Percentiles rank a stretch among this genome's conserved stretches.
Conservation (phyloP, 768 basidiomycete genomes). For the Infundibulicybe gibba region DNA sequence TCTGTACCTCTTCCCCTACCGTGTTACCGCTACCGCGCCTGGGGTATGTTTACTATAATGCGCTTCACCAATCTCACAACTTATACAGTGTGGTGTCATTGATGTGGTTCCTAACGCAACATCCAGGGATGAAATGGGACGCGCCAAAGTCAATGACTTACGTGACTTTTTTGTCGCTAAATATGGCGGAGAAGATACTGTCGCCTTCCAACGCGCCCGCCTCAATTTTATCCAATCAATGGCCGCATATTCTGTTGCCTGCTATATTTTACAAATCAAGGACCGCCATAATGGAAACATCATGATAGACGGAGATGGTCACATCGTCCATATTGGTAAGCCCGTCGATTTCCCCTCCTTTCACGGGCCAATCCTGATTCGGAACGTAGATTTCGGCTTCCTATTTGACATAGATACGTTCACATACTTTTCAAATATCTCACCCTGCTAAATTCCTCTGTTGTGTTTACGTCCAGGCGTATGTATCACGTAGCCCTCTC, state of each 20-base stretch:
- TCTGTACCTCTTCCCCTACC: constrained; percentile 91
- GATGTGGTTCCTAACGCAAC: constrained; percentile 98
- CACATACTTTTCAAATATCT: constrained; percentile 3
- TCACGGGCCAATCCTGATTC: constrained; percentile 1
- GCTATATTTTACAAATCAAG: constrained; percentile 98
- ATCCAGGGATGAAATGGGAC: constrained; percentile 98
- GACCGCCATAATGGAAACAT: constrained; percentile 99
- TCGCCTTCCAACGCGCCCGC: constrained; percentile 88
- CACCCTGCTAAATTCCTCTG: constrained; percentile 16
- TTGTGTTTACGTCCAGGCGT: constrained; percentile 66
- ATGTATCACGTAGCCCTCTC: constrained; percentile 12
- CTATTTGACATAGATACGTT: constrained; percentile 95
- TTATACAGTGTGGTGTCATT: constrained; percentile 86
- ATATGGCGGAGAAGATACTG: constrained; percentile 87
- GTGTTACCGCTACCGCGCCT: constrained; percentile 94
- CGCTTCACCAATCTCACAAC: not conserved
- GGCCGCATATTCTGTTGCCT: constrained; percentile 98
- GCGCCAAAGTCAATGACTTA: constrained; percentile 96
- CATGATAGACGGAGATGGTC: constrained; percentile 98
- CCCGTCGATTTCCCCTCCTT: constrained; percentile 1
- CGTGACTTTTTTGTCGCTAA: constrained; percentile 91
- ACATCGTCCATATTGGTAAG: constrained; percentile 93
- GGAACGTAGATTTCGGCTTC: constrained; percentile 83
- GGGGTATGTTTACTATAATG: constrained; percentile 57
- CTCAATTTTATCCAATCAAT: constrained; percentile 98